Base-by-base conservation (phyloP, 1,139 yeast genomes). In the Magnusiomyces ingens region DNA sequence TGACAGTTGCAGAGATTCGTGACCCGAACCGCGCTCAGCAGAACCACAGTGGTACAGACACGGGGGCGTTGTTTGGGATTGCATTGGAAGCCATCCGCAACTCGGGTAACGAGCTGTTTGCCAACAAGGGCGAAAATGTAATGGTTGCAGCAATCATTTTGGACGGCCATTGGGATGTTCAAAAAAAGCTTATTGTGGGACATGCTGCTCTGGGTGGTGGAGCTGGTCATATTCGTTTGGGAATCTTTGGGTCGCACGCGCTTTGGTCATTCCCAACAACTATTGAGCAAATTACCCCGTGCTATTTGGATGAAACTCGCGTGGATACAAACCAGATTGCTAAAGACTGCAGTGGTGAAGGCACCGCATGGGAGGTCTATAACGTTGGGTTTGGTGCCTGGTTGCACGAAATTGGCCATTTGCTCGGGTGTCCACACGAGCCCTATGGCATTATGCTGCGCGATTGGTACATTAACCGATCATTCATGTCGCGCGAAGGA, bases 121-220 rank as follows among this genome's bases (percentile, higher is more conserved):
- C 74, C 2, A 77, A 77, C 2, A 71, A 71, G 18, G 69, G 70
- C 10, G 68, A 67, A 15, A 82, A 84, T 1, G 80, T 81, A 2
- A 89, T 87, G 64, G 94, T 93, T 36, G 96, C 98, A 0, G 93
- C 85, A 15, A 75, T 91, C 65, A 85, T 84, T 61, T 67, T 90
- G 57, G 99, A 93, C 68, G 77, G 95, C 0, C 91, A 86, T 62
- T 93, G 89, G 84, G 96, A 91, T 65, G 71, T 74, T 1, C 61
- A 70, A 37, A 66, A 66, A 37, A 77, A 82, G 48, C 70, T 89
- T 59, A 84, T 93, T 49, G 70, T 82, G 50, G 89, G 91, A 1
- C 98, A 93, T 71, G 98, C 98, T 2, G 98, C 98, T 0, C 72
- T 93, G 19, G 98, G 98, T 44, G 98, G 98, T 38, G 95, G 95